phyloP scores from a whole-genome alignment of 169 alveolate genomes.

The Plasmodium berghei region DNA sequence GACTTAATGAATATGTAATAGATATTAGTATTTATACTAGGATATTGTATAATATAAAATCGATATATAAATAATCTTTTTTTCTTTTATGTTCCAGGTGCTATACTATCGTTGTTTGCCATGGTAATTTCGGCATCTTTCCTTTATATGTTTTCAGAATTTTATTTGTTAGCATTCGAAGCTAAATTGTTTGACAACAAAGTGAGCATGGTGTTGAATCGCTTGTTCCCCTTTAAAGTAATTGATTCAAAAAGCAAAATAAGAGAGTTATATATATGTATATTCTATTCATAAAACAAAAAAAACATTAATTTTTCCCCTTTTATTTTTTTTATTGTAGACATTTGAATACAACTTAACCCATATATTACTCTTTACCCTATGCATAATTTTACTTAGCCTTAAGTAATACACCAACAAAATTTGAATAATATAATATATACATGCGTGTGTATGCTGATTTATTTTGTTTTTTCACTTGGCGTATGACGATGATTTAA shows the following conservation, averaged over 20 bases:
- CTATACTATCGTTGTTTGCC: constrained; percentile 59
- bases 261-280: constrained; percentile 2
- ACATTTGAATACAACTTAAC: constrained; percentile 73
- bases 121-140: constrained; percentile 69
- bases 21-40: no score
- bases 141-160: constrained; percentile 76
- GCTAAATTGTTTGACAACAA: constrained; percentile 61
- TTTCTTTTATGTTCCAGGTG: constrained; percentile 42
- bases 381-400: constrained; percentile 74
- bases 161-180: constrained; percentile 57
- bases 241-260: constrained; percentile 14
- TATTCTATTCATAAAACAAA: background rate
- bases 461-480: background rate
- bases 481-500: no score
- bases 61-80: background rate
- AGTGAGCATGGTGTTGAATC: constrained; percentile 47
- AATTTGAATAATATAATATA: background rate
- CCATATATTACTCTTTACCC: constrained; percentile 68
- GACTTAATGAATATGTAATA: no score
- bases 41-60: no score
- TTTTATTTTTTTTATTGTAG: constrained; percentile 15
- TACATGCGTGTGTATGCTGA: background rate
- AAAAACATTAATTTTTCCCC: background rate
- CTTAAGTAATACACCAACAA: constrained; percentile 47
- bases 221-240: constrained; percentile 73